Percentiles rank a stretch among this genome's conserved stretches.
Conservation (phyloP, 176 grass and related monocot genomes). For the Musa itinerans region DNA sequence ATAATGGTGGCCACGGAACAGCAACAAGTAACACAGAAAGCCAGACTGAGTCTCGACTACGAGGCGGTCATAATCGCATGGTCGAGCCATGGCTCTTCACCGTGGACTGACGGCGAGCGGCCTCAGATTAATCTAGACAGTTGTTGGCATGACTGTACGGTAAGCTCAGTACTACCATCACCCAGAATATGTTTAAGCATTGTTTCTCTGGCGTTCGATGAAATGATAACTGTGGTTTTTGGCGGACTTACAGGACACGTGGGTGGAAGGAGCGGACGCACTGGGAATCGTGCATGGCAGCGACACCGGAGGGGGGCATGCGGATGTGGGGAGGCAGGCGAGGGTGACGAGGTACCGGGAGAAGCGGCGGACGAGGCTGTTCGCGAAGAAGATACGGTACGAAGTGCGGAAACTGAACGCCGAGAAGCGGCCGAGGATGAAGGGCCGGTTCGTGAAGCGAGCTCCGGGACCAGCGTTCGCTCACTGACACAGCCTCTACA, state of each 20-base stretch:
- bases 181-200: not conserved
- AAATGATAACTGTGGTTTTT: not conserved
- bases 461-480: not conserved
- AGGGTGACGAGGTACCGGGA: conserved; percentile 78
- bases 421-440: conserved; percentile 94
- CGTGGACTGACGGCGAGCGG: conserved; percentile 68
- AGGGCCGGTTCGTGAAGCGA: conserved; percentile 92
- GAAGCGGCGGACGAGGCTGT: conserved; percentile 92
- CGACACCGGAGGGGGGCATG: not conserved
- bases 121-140: conserved; percentile 38
- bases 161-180: conserved; percentile 1
- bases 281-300: not conserved
- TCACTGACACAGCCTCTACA: too few species aligned
- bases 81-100: conserved; percentile 35
- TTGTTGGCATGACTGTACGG: conserved; percentile 42
- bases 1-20: conserved; percentile 16
- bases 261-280: conserved; percentile 9
- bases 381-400: conserved; percentile 98
- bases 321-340: conserved; percentile 44
- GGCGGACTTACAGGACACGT: not conserved
- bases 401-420: conserved; percentile 98
- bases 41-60: conserved; percentile 64
- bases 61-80: conserved; percentile 76
- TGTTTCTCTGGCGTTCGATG: conserved; percentile 3
- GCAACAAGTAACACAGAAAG: conserved; percentile 21